Percentiles rank a stretch among this genome's conserved stretches.
Conservation (phyloP, 2,329 filamentous ascomycete genomes). For the Didymella segeticola region DNA sequence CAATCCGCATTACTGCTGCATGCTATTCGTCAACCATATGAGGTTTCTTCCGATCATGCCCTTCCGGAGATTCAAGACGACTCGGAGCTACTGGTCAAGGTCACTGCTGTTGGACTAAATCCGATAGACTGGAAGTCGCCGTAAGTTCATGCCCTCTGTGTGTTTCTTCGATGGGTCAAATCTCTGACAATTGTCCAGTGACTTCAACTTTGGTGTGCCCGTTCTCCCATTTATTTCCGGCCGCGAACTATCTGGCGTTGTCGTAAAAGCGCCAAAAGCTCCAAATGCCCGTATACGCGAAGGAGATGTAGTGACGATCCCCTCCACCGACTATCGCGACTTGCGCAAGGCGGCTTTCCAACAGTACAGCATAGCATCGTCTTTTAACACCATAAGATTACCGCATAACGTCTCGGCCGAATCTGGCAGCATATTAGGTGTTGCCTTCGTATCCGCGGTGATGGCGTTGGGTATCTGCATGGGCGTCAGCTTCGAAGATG, state of each 20-base stretch:
- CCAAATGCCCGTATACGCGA: slow-evolving; percentile 57
- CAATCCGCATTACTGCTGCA: slow-evolving; percentile 61
- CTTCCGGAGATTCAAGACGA: slow-evolving; percentile 55
- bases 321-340: slow-evolving; percentile 77
- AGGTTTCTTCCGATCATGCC: slow-evolving; percentile 53
- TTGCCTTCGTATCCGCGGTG: slow-evolving; percentile 73
- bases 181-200: slow-evolving; percentile 52
- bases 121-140: slow-evolving; percentile 79
- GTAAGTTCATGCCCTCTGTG: slow-evolving; percentile 53
- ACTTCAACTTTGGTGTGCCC: slow-evolving; percentile 74
- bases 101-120: slow-evolving; percentile 72
- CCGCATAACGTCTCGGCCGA: slow-evolving; percentile 61
- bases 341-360: slow-evolving; percentile 75
- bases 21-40: slow-evolving; percentile 59
- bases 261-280: slow-evolving; percentile 57
- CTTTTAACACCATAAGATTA: slow-evolving; percentile 70
- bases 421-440: slow-evolving; percentile 69
- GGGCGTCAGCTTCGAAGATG: slow-evolving; percentile 67
- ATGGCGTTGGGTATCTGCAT: slow-evolving; percentile 73
- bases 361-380: slow-evolving; percentile 69
- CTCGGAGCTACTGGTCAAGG: slow-evolving; percentile 67
- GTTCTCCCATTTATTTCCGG: slow-evolving; percentile 72
- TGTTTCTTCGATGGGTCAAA: background rate
- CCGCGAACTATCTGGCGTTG: slow-evolving; percentile 71
- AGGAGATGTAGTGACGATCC: slow-evolving; percentile 59